phyloP scores from a whole-genome alignment of 139 green algal species.

The Chlamydomonas schloesseri region DNA sequence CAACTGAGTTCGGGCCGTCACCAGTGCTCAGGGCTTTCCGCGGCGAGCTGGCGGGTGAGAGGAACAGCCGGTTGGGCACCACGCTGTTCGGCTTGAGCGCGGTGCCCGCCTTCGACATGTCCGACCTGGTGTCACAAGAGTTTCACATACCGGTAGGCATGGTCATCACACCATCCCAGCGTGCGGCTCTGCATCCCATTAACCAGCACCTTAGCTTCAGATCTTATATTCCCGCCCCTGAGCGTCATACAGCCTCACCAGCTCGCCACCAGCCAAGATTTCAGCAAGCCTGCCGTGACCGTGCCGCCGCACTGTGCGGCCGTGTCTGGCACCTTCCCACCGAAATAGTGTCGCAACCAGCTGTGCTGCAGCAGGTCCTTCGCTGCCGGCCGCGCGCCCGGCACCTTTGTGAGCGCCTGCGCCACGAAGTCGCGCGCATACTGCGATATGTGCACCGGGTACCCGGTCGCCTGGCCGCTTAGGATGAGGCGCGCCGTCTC shows the following conservation, averaged over 20 bases:
- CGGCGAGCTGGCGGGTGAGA: neutral
- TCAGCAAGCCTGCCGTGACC: neutral
- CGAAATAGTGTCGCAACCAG: constrained; percentile 59
- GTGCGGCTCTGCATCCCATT: no score
- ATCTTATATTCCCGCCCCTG: neutral
- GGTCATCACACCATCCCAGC: no score
- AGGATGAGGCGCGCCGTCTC: constrained; percentile 40
- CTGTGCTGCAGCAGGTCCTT: constrained; percentile 71
- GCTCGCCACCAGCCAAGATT: constrained; percentile 42
- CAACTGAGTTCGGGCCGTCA: neutral
- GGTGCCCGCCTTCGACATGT: neutral
- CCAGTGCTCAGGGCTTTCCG: constrained; percentile 18
- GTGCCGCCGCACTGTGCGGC: neutral
- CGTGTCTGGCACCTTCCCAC: constrained; percentile 17
- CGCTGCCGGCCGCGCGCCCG: constrained; percentile 63
- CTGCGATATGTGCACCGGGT: constrained; percentile 45
- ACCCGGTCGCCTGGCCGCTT: neutral
- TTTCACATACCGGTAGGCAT: no score
- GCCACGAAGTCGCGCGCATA: constrained; percentile 67
- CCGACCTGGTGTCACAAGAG: constrained; percentile 12
- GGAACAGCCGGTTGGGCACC: neutral
- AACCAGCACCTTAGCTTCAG: no score
- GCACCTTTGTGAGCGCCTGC: constrained; percentile 68
- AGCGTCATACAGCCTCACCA: constrained; percentile 15
- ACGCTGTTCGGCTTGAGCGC: constrained; percentile 13